phyloP scores from a whole-genome alignment of 2,329 filamentous ascomycete species.

The Paecilomyces niveus region DNA sequence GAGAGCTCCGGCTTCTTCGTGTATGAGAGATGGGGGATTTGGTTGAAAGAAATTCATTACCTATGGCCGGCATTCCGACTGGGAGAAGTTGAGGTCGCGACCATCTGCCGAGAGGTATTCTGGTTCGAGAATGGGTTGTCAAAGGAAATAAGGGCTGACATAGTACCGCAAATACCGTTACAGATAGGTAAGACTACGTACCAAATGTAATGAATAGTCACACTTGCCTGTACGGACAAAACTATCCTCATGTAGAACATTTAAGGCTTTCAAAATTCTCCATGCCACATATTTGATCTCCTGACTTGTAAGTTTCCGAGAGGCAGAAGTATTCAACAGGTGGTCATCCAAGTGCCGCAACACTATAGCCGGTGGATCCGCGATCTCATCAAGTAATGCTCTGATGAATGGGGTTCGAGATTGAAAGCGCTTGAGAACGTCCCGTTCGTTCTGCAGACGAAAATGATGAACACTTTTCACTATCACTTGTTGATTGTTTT shows the following conservation, averaged over 20 bases:
- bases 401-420: conserved; percentile 2
- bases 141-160: no score
- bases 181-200: no score
- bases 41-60: no score
- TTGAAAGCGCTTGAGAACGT: conserved; percentile 1
- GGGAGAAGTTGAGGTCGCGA: no score
- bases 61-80: no score
- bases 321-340: conserved; percentile 1
- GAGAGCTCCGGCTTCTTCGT: no score
- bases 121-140: no score
- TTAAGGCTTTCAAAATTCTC: conserved; percentile 1
- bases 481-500: not conserved
- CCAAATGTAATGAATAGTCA: no score
- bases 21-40: no score
- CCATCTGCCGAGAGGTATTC: no score
- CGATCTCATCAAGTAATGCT: conserved; percentile 1
- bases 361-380: conserved; percentile 1
- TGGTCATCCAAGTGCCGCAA: not conserved
- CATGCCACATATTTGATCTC: conserved; percentile 2
- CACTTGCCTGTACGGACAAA: conserved; percentile 1
- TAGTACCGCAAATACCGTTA: no score
- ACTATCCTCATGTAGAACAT: not conserved
- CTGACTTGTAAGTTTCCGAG: not conserved
- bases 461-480: not conserved
- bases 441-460: conserved; percentile 1